Evolutionary conservation across 2,329 filamentous ascomycete genomes (phyloP).

Genomic region (Trichoderma polysporum): DNA sequence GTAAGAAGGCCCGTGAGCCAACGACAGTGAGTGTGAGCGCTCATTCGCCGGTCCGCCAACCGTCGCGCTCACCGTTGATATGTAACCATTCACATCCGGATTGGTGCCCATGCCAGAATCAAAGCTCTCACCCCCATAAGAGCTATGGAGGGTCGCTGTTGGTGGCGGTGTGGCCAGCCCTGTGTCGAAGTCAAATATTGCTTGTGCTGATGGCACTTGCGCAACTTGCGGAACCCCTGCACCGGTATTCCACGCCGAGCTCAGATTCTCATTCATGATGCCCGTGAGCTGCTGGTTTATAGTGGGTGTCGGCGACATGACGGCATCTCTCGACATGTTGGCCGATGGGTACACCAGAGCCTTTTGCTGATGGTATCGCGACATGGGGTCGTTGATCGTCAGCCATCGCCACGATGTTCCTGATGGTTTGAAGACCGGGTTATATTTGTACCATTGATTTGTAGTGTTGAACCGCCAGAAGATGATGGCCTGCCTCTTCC

Average conservation of each 20-base stretch:
- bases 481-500: constrained; percentile 59
- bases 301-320: constrained; percentile 55
- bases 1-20: constrained; percentile 33
- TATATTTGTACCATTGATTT: constrained; percentile 52
- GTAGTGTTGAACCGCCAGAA: constrained; percentile 62
- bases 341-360: constrained; percentile 40
- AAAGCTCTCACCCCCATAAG: constrained; percentile 48
- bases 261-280: constrained; percentile 58
- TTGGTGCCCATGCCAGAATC: constrained; percentile 38
- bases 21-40: constrained; percentile 26
- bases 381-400: constrained; percentile 59
- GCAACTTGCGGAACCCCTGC: constrained; percentile 27
- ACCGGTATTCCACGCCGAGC: constrained; percentile 46
- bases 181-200: constrained; percentile 51
- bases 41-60: constrained; percentile 31
- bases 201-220: constrained; percentile 36
- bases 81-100: constrained; percentile 32
- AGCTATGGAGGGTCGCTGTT: constrained; percentile 50
- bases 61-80: constrained; percentile 26
- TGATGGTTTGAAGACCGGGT: constrained; percentile 49
- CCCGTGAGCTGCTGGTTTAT: constrained; percentile 53
- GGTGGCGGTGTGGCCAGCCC: constrained; percentile 59
- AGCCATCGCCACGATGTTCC: constrained; percentile 63
- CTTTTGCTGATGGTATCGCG: constrained; percentile 56
- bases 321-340: constrained; percentile 39